phyloP scores from a whole-genome alignment of 768 basidiomycete genomes.

The Lentinula boryana region DNA sequence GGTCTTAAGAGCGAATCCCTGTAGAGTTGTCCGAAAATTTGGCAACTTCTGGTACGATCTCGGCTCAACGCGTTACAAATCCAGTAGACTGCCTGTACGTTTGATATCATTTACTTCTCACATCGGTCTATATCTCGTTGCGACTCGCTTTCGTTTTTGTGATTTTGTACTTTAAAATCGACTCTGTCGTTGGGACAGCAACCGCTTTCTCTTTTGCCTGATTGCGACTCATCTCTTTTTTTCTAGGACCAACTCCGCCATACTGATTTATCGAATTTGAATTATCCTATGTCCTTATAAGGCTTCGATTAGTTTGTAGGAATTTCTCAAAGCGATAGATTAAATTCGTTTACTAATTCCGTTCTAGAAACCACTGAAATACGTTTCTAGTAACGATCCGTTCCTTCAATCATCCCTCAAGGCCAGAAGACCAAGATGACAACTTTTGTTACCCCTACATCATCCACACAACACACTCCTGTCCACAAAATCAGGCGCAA shows the following conservation, averaged over 20 bases:
- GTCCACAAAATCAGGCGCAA: constrained; percentile 40
- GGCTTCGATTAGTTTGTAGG: neutral
- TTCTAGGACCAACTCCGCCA: neutral
- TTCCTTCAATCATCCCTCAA: too few species aligned
- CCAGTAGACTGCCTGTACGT: neutral
- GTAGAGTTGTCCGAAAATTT: neutral
- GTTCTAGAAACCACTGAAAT: neutral
- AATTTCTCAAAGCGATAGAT: neutral
- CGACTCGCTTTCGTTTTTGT: neutral
- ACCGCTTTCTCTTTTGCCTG: neutral
- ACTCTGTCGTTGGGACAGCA: neutral
- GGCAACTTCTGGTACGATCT: neutral
- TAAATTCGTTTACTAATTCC: neutral
- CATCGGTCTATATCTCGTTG: neutral
- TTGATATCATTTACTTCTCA: neutral
- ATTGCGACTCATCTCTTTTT: neutral
- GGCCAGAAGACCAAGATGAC: neutral
- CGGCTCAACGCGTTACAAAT: neutral
- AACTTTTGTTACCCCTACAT: neutral
- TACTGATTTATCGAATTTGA: neutral
- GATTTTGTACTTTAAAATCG: neutral
- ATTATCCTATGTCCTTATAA: neutral
- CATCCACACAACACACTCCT: neutral
- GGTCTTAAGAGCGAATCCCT: neutral
- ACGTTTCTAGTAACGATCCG: too few species aligned